Conservation (phyloP, 2,329 filamentous ascomycete species). For the Sordariomycetes sp. region DNA sequence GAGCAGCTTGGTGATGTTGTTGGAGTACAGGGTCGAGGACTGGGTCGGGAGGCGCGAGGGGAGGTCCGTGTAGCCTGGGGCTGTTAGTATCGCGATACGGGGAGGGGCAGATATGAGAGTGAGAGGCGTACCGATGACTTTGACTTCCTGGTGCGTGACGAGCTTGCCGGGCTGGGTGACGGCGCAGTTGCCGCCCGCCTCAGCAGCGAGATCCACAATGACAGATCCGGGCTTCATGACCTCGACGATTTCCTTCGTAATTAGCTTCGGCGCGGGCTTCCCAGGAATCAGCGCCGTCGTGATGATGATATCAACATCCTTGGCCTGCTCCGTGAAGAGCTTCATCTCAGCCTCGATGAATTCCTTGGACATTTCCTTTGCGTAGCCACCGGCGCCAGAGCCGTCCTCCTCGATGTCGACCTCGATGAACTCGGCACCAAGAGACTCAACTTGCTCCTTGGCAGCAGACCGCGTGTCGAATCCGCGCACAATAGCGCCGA, state of each 20-base stretch:
- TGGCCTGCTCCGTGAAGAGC: conserved; percentile 75
- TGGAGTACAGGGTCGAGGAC: conserved; percentile 80
- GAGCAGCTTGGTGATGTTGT: conserved; percentile 84
- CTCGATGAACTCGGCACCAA: conserved; percentile 82
- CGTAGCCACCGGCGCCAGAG: conserved; percentile 73
- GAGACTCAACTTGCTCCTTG: conserved; percentile 78
- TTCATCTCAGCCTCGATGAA: conserved; percentile 92
- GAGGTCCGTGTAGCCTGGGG: conserved; percentile 65
- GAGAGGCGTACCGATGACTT: conserved; percentile 57
- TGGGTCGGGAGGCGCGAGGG: conserved; percentile 80
- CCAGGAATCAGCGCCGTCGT: conserved; percentile 88
- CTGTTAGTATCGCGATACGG: not conserved
- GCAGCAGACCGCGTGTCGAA: conserved; percentile 87
- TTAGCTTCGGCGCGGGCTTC: conserved; percentile 68
- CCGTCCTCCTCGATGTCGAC: conserved; percentile 78
- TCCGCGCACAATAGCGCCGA: conserved; percentile 80
- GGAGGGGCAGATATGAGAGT: not conserved
- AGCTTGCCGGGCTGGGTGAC: conserved; percentile 64
- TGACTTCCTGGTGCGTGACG: conserved; percentile 61
- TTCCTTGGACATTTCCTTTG: conserved; percentile 88
- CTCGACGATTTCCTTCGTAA: conserved; percentile 66
- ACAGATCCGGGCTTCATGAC: conserved; percentile 87
- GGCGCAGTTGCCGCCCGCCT: conserved; percentile 81
- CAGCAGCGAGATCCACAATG: conserved; percentile 76
- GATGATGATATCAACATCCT: conserved; percentile 84